Evolutionary conservation across 768 basidiomycete species (phyloP), one percentile per base, ranked within the genome.

Genomic region (Hypsizygus marmoreus): DNA sequence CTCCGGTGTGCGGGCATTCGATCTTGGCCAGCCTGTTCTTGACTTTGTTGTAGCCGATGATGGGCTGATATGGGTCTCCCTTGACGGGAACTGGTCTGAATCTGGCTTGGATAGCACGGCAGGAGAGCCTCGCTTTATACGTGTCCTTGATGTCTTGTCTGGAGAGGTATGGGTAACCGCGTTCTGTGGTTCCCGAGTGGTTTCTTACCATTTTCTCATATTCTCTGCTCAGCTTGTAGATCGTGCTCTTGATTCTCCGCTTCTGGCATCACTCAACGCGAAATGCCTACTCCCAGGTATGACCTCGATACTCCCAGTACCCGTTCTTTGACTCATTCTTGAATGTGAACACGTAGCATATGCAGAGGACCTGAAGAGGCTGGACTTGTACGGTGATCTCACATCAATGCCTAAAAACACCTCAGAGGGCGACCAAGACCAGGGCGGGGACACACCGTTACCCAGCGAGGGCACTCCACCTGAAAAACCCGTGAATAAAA

Each of bases 311-410:
- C 12, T 19, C 17, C 11, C 33, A 13, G 29, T 31, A 5, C 31
- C 31, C 20, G 39, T 41, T 0, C 50, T 13, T 8, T 35, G 10
- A 24, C 30, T 40, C 41, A 28, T 9, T 22, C 34, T 43, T 28
- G 17, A 20, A 44, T 32, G 19, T 23, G 9, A 11, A 19, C n/a
- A 6, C 19, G 28, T 57, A 86, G 83, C 81, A 4, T 71, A 74
- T 0, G 42, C 58, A 3, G 70, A 71, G 7, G 80, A 82, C 12
- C 58, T 85, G 4, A 69, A 76, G 43, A 57, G 63, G 3, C 68
- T 89, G 1, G 81, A 86, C 40, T 65, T 89, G 2, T 91, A 91
- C 55, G 64, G 69, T 28, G 53, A 55, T 26, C 53, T 57, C 23
- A 25, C 40, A 8, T 22, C 53, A 16, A 68, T 86, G 46, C 84